Evolutionary conservation across 169 alveolate species (phyloP).

Genomic region (Theileria luwenshuni): DNA sequence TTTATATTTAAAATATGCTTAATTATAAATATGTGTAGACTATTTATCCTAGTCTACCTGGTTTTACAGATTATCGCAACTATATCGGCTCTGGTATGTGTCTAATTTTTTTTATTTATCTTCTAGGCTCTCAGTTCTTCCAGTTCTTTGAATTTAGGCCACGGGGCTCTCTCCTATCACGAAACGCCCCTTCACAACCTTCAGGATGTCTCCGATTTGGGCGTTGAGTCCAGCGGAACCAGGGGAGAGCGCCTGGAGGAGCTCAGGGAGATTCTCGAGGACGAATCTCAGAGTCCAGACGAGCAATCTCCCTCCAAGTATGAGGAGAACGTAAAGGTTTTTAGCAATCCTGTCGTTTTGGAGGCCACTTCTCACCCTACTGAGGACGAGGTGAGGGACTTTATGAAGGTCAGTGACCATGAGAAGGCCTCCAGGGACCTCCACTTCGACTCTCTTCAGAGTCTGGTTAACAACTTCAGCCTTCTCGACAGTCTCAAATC

Average conservation of each 20-base stretch:
- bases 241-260: conserved; percentile 7
- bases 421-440: conserved; percentile 4
- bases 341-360: conserved; percentile 21
- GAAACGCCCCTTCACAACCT: conserved; percentile 18
- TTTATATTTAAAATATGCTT: background rate
- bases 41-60: background rate
- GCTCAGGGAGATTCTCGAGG: conserved; percentile 30
- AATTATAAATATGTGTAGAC: background rate
- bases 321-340: conserved; percentile 24
- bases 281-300: conserved; percentile 43
- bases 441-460: conserved; percentile 6
- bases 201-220: conserved; percentile 9
- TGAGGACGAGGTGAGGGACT: conserved; percentile 28
- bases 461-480: background rate
- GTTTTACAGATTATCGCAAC: conserved; percentile 15
- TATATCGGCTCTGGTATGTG: conserved; percentile 12
- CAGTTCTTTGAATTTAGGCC: background rate
- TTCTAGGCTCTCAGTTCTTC: background rate
- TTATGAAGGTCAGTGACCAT: background rate
- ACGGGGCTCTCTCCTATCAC: background rate
- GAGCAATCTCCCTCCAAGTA: conserved; percentile 12
- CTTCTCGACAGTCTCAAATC: background rate
- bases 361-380: conserved; percentile 40
- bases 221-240: conserved; percentile 14
- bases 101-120: background rate